Evolutionary conservation across 345 rosid genomes (phyloP).

Genomic region (Combretum micranthum): DNA sequence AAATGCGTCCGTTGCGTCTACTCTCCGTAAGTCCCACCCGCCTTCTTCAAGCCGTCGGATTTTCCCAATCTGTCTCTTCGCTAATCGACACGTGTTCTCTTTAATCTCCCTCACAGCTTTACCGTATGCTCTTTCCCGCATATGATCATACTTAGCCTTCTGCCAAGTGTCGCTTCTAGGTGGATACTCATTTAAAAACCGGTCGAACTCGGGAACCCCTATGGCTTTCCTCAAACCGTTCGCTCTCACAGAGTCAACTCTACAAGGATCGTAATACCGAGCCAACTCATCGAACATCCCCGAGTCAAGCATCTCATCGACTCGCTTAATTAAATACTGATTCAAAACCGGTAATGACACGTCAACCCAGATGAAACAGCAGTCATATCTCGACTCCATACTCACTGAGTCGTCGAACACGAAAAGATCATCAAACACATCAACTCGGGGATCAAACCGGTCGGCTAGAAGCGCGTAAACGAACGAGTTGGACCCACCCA

Average conservation of each 20-base stretch:
- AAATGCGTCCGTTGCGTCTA: constrained; percentile 73
- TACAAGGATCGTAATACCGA: constrained; percentile 31
- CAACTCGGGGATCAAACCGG: constrained; percentile 37
- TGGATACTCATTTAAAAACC: constrained; percentile 43
- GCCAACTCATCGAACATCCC: constrained; percentile 83
- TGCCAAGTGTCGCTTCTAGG: constrained; percentile 15
- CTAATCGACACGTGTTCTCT: constrained; percentile 71
- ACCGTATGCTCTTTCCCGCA: constrained; percentile 41
- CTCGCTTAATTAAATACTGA: constrained; percentile 58
- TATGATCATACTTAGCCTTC: constrained; percentile 12
- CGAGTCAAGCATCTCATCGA: constrained; percentile 82
- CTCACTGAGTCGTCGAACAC: constrained; percentile 10
- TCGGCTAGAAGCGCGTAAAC: constrained; percentile 62
- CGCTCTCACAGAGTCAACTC: constrained; percentile 14
- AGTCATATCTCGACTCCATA: constrained; percentile 51
- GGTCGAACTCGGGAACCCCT: constrained; percentile 83
- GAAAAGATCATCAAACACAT: constrained; percentile 31
- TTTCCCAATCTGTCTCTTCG: constrained; percentile 67
- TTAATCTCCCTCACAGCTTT: constrained; percentile 66
- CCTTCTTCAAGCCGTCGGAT: constrained; percentile 41
- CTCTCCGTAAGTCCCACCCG: constrained; percentile 66
- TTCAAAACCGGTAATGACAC: constrained; percentile 50
- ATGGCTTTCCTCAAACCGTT: constrained; percentile 70
- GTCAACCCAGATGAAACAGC: constrained; percentile 85
- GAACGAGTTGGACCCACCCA: constrained; percentile 91